A percentile compares a stretch with the other conserved stretches of the same genome.
Evolutionary conservation across 257 asterid species (phyloP).

Genomic region (Nemophila menziesii): DNA sequence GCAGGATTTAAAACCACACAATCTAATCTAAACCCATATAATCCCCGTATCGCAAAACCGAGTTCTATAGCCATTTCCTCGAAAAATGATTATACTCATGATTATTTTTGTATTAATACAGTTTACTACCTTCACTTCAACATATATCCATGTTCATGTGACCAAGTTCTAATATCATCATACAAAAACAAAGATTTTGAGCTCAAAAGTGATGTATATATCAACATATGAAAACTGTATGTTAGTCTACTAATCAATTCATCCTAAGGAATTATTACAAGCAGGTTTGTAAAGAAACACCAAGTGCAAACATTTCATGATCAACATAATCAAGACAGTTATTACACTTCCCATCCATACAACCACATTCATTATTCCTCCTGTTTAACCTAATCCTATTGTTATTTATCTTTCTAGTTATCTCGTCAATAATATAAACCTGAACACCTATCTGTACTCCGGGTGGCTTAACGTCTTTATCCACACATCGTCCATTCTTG

Average conservation of each 20-base stretch:
- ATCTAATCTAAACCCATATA: too few relatives aligned
- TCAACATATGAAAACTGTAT: too few relatives aligned
- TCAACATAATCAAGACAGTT: conserved; percentile 22
- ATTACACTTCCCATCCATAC: conserved; percentile 18
- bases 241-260: too few relatives aligned
- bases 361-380: conserved; percentile 4
- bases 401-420: neutral
- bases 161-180: conserved; percentile 4
- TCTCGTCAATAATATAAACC: conserved; percentile 14
- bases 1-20: too few relatives aligned
- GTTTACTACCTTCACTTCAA: too few relatives aligned
- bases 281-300: neutral
- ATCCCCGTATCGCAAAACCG: too few relatives aligned
- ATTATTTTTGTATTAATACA: too few relatives aligned
- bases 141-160: conserved; percentile 5
- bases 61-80: too few relatives aligned
- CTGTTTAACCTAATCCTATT: neutral
- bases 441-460: conserved; percentile 32
- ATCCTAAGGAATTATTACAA: neutral
- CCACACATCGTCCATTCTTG: conserved; percentile 5
- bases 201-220: too few relatives aligned
- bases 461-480: conserved; percentile 34
- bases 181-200: too few relatives aligned
- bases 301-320: conserved; percentile 19
- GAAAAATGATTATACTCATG: too few relatives aligned